Evolutionary conservation across 163 green algal species (phyloP).

Genomic region (Coccomyxa subellipsoidea): DNA sequence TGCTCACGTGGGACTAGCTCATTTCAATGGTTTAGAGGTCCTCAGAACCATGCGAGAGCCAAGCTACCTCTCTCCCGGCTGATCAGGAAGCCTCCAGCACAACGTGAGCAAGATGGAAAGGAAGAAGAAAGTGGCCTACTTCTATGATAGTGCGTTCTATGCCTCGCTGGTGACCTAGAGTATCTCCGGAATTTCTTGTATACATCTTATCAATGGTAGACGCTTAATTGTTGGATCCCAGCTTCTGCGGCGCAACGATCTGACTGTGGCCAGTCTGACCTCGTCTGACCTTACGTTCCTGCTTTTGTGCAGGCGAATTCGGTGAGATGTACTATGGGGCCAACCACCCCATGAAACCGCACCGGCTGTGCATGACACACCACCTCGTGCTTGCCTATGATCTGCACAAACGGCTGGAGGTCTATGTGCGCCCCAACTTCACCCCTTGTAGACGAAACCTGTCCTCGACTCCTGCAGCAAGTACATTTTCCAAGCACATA

Average conservation of each 20-base stretch:
- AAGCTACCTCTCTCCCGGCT: background rate
- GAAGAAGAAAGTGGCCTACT: conserved; percentile 49
- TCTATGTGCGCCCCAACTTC: conserved; percentile 27
- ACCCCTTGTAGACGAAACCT: background rate
- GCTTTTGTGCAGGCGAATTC: conserved; percentile 28
- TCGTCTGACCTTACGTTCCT: background rate
- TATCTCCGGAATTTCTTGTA: too few species aligned
- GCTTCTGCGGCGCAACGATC: too few species aligned
- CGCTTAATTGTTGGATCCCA: too few species aligned
- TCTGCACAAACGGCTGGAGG: conserved; percentile 70
- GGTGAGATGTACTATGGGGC: conserved; percentile 84
- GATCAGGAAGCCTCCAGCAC: background rate
- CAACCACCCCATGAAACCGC: conserved; percentile 96
- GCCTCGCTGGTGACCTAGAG: too few species aligned
- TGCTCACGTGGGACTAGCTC: too few species aligned
- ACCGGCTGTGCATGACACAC: conserved; percentile 84
- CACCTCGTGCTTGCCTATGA: conserved; percentile 77
- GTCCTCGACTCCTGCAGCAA: background rate
- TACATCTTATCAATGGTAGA: too few species aligned
- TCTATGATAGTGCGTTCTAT: conserved; percentile 48
- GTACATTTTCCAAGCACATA: too few species aligned
- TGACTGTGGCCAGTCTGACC: too few species aligned
- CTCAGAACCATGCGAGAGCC: too few species aligned
- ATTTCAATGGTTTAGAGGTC: too few species aligned
- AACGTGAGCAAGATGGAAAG: background rate